A percentile compares a stretch with the other conserved stretches of the same genome.
Conservation (phyloP, 345 rosid genomes). For the Arabidopsis suecica region DNA sequence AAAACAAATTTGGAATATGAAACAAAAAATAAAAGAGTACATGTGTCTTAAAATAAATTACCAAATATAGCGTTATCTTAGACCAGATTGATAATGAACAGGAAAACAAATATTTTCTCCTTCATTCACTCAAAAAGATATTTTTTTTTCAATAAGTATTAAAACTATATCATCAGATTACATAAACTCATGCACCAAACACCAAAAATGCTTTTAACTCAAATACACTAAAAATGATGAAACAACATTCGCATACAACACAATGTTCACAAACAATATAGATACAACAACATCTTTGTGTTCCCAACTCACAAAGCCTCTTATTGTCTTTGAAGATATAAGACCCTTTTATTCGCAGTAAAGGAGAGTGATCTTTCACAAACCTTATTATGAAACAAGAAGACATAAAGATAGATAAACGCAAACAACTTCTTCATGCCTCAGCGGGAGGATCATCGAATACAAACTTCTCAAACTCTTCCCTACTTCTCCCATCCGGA, state of each 20-base stretch:
- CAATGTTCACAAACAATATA: neutral
- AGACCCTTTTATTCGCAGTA: neutral
- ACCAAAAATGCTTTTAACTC: no score
- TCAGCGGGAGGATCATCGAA: conserved; percentile 32
- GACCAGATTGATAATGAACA: conserved; percentile 99
- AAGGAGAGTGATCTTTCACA: neutral
- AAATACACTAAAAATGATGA: no score
- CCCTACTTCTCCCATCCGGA: conserved; percentile 71
- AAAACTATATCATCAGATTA: conserved; percentile 20
- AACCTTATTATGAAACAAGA: neutral
- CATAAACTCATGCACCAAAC: no score
- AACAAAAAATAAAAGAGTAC: no score
- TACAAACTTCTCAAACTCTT: conserved; percentile 60
- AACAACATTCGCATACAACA: neutral
- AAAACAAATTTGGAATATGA: no score
- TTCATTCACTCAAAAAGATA: conserved; percentile 94
- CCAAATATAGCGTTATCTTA: conserved; percentile 56
- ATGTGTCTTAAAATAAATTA: no score
- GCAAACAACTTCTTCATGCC: neutral
- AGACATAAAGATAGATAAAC: no score
- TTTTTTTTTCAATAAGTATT: conserved; percentile 25
- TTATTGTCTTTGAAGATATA: neutral
- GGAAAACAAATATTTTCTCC: conserved; percentile 95
- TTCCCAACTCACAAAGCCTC: conserved; percentile 11
- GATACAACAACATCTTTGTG: conserved; percentile 14